Conservation (phyloP, 768 basidiomycete genomes). For the Amanita rubescens region DNA sequence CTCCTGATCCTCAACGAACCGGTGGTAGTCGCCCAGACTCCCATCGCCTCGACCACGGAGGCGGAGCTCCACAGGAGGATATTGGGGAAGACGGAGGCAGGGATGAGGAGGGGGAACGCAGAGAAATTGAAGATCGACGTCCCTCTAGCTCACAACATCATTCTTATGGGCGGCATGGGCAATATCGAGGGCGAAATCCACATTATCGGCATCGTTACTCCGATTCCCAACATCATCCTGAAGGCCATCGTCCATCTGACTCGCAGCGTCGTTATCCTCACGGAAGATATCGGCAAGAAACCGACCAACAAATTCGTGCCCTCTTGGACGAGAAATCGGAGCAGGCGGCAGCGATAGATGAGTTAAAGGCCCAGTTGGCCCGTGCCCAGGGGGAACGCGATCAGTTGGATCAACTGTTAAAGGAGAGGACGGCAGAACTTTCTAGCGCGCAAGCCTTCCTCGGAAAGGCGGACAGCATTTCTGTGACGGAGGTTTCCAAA, state of each 20-base stretch:
- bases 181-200: no score
- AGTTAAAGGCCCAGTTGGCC: no score
- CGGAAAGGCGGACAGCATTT: slow-evolving; percentile 34
- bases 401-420: slow-evolving; percentile 24
- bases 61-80: no score
- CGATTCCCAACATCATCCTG: no score
- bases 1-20: no score
- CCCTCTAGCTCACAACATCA: not conserved
- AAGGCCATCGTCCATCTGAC: no score
- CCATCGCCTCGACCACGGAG: no score
- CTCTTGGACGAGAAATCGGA: not conserved
- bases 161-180: not conserved
- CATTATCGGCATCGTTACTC: no score
- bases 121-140: not conserved
- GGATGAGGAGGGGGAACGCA: not conserved
- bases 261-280: not conserved
- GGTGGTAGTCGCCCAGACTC: no score
- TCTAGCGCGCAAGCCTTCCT: slow-evolving; percentile 43
- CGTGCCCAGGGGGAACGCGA: not conserved
- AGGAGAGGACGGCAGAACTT: slow-evolving; percentile 39
- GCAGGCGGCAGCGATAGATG: not conserved
- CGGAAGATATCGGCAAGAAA: no score
- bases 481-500: slow-evolving; percentile 33
- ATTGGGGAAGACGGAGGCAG: not conserved
- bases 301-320: not conserved